Evolutionary conservation across 306 rosid genomes (phyloP), one percentile per base, ranked within the genome.

Genomic region (Cicer cuneatum): DNA sequence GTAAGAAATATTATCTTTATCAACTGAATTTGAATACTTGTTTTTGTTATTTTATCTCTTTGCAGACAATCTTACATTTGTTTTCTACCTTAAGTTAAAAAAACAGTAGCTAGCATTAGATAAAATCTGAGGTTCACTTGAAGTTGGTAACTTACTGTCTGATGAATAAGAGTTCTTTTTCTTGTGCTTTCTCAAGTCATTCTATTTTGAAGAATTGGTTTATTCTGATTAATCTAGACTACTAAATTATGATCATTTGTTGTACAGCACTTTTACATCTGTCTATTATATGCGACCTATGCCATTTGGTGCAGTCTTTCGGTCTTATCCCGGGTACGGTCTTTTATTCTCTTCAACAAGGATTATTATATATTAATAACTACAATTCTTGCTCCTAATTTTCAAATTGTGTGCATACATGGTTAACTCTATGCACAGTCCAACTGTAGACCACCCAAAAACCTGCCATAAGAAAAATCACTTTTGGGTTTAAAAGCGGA

Each of bases 211-310:
- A 59, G 45, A 54, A 37, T 46, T 47, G 16, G 52, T 13, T 76
- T 84, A 15, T 64, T 73, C 42, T 38, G 67, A 82, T 76, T 48
- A 7, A 37, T 68, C 59, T 74, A 74, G 72, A 56, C 54, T 43
- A 41, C 40, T 65, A 54, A 83, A 57, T 71, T 62, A 40, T 78
- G 70, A 35, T 58, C 3, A 48, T 66, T 78, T 72, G 24, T 72
- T 79, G 54, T 77, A 63, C 96, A 91, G 98, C 77, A 86, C 97
- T 48, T 94, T 91, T 75, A 88, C 96, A 14, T 77, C 87, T 10
- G 96, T 86, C 48, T 94, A 94, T 83, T 85, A 87, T 56, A 94
- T 94, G 97, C 90, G 96, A 85, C 98, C 97, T 51, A 79, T 94
- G 80, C 87, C 96, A 82, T 76, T 86, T 42, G 98, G 97, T 70